Conservation (phyloP, 1,139 yeast genomes). For the Sporopachydermia cereana region DNA sequence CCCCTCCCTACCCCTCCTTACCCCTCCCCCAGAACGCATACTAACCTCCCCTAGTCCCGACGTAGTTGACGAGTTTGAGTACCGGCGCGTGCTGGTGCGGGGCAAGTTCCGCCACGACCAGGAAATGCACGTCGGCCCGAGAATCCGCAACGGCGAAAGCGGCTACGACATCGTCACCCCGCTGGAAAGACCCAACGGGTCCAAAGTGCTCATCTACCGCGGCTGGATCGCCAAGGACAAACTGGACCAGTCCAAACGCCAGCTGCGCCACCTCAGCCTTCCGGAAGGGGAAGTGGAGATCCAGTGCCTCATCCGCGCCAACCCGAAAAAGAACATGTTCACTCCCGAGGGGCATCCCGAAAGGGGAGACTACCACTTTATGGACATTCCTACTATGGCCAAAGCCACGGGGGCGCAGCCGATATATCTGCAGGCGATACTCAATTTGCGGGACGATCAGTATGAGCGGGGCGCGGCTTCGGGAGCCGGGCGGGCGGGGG, state of each 20-base stretch:
- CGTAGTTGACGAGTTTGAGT: conserved; percentile 51
- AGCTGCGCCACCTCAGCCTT: conserved; percentile 51
- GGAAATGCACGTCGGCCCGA: conserved; percentile 89
- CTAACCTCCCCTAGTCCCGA: conserved; percentile 19
- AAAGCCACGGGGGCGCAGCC: conserved; percentile 55
- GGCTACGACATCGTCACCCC: conserved; percentile 84
- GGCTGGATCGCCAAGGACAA: conserved; percentile 84
- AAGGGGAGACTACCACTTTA: conserved; percentile 42
- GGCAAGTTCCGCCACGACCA: conserved; percentile 78
- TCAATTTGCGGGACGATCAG: conserved; percentile 47
- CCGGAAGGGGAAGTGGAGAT: conserved; percentile 69
- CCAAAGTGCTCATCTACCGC: conserved; percentile 63
- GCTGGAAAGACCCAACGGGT: conserved; percentile 63
- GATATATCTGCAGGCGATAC: conserved; percentile 64
- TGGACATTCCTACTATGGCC: conserved; percentile 80
- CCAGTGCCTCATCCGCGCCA: conserved; percentile 59
- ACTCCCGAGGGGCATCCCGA: conserved; percentile 71
- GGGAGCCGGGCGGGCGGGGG: conserved; percentile 6
- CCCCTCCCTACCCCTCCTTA: neutral
- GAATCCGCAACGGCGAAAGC: conserved; percentile 58
- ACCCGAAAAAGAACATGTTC: conserved; percentile 57
- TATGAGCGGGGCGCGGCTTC: conserved; percentile 16
- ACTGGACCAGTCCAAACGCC: conserved; percentile 51
- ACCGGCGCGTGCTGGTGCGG: conserved; percentile 56
- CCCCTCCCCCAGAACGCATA: neutral